Conservation (phyloP, 2,329 filamentous ascomycete genomes). For the Verticillium zaregamsianum region DNA sequence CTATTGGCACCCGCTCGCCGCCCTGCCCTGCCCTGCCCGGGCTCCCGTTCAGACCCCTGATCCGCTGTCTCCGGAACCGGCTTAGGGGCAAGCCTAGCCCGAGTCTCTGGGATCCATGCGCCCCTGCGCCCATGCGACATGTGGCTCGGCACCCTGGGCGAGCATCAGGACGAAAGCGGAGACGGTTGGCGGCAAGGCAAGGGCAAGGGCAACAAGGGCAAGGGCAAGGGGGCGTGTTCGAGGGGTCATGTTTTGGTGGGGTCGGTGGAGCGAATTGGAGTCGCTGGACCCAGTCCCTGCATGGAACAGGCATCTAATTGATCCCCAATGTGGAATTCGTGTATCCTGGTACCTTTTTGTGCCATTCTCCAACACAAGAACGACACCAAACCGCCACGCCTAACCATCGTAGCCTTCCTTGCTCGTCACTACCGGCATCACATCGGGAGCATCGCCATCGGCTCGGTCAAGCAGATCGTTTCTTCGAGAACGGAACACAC, state of each 20-base stretch:
- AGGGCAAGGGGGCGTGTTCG: background rate
- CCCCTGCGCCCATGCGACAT: background rate
- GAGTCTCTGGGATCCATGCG: background rate
- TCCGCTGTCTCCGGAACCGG: background rate
- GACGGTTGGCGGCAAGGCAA: background rate
- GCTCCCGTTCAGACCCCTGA: background rate
- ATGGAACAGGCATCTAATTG: background rate
- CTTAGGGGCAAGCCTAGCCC: background rate
- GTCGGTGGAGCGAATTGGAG: background rate
- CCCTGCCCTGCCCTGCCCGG: background rate
- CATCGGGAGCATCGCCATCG: too few relatives aligned
- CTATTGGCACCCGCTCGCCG: background rate
- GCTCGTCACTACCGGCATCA: too few relatives aligned
- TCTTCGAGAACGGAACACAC: too few relatives aligned
- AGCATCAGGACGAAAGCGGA: background rate
- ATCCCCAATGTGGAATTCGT: background rate
- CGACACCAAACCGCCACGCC: too few relatives aligned
- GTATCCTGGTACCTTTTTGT: too few relatives aligned
- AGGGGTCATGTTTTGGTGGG: background rate
- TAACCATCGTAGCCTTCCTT: too few relatives aligned
- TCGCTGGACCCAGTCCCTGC: background rate
- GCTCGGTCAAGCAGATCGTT: too few relatives aligned
- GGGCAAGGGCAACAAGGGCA: background rate
- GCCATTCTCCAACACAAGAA: too few relatives aligned
- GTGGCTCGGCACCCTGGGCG: background rate